Base-by-base conservation (phyloP, 2,329 filamentous ascomycete species). In the Penicillium vulpinum region DNA sequence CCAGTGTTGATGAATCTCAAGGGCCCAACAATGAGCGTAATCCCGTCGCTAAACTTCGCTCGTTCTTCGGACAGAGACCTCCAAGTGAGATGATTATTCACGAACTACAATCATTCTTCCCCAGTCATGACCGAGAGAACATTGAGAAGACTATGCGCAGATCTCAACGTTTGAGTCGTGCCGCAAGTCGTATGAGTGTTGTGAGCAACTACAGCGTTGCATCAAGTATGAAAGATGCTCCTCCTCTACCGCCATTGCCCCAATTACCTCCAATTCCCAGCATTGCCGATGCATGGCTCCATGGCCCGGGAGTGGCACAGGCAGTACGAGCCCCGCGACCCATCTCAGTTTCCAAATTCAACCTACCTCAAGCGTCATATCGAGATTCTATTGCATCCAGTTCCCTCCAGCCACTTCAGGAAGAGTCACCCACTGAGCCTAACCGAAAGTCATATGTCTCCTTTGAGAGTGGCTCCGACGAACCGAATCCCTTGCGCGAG, bases 11-110 rank as follows among this genome's bases (percentile, higher is more conserved):
- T 36, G 68, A 75, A 26, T 55, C 66, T 41, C 63, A 66, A 16
- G 61, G 64, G 7, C 59, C 63, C 22, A 65, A 61, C 50, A 58
- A 53, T 38, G 73, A 74, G 53, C 73, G 69, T n/a, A 70, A 73
- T 33, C 69, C 73, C 2, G 68, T 72, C 46, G 70, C 73, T 22
- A 79, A 75, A 56, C 61, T 79, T 16, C 76, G 78, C n/a, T 78
- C 77, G 62, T 97, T 97, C 76, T 94, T 95, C 67, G 93, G 93
- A 33, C 87, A 94, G 62, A 84, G 94, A 66, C 94, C 94, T 18
- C 94, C 94, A 1, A 97, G 93, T 77, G 94, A 99, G 78, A 85
- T 99, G 72, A 99, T 99, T 70, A 93, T 93, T 26, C 96, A 94
- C 22, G 94, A 99, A 71, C 80, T 99, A 58, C 94, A 91, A 1